Evolutionary conservation across 225 moss, liverwort and hornwort species (phyloP).

Genomic region (Marchantia paleacea): DNA sequence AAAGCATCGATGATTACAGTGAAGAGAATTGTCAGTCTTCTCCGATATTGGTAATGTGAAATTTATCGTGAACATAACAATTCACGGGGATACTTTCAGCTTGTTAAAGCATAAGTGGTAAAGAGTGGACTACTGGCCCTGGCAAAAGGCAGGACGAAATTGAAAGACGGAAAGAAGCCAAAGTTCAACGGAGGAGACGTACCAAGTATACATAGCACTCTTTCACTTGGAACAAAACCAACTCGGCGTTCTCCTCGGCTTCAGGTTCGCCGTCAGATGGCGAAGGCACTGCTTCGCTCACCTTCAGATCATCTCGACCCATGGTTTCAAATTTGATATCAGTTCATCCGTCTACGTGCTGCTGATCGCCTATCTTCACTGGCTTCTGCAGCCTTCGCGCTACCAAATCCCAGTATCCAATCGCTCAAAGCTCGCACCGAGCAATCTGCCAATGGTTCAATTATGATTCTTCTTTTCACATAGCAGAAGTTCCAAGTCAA

Average conservation of each 20-base stretch:
- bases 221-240: slow-evolving; percentile 89
- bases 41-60: no score
- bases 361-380: neutral
- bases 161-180: neutral
- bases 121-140: neutral
- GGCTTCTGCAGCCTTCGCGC: no score
- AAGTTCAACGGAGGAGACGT: slow-evolving; percentile 1
- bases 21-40: no score
- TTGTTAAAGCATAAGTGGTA: neutral
- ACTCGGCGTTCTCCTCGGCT: slow-evolving; percentile 65
- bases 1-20: no score
- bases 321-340: slow-evolving; percentile 27
- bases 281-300: slow-evolving; percentile 27
- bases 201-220: slow-evolving; percentile 98
- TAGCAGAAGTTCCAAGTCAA: neutral
- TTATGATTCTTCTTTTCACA: neutral
- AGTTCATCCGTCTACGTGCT: slow-evolving; percentile 31
- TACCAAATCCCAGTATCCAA: neutral
- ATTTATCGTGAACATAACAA: no score
- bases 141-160: neutral
- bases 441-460: neutral
- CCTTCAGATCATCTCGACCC: slow-evolving; percentile 46
- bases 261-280: slow-evolving; percentile 41
- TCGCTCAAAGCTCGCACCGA: neutral
- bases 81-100: neutral